phyloP scores from a whole-genome alignment of 108 stramenopile genomes.

The Skeletonema marinoi region DNA sequence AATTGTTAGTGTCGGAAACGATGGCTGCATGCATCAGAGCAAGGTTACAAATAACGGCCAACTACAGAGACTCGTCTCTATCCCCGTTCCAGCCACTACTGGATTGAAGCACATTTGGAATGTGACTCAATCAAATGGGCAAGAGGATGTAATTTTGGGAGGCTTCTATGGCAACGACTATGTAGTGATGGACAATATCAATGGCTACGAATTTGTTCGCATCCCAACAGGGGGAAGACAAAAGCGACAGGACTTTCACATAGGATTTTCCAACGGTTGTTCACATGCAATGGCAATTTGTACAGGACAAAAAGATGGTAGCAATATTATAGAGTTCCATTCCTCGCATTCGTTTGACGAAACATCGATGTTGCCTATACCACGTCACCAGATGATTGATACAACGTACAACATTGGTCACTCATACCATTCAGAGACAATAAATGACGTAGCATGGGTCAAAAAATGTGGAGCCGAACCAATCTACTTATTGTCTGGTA shows the following conservation, averaged over 20 bases:
- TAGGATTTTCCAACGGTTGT: constrained; percentile 3
- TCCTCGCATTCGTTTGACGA: constrained; percentile 8
- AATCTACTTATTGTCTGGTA: constrained; percentile 60
- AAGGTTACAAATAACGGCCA: constrained; percentile 10
- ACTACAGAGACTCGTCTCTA: constrained; percentile 24
- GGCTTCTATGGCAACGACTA: constrained; percentile 75
- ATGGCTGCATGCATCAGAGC: constrained; percentile 65
- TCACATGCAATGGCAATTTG: constrained; percentile 42
- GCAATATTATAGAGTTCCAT: constrained; percentile 41
- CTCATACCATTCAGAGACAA: constrained; percentile 63
- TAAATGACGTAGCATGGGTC: constrained; percentile 65
- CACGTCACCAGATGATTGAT: background rate
- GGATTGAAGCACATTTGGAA: constrained; percentile 51
- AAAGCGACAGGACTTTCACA: constrained; percentile 37
- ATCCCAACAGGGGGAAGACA: constrained; percentile 75
- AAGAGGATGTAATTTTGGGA: constrained; percentile 42
- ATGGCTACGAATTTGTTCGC: constrained; percentile 67
- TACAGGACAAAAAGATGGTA: constrained; percentile 40
- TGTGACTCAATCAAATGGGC: constrained; percentile 16
- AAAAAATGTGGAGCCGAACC: constrained; percentile 1
- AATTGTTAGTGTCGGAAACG: constrained; percentile 73
- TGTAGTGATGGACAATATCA: constrained; percentile 51
- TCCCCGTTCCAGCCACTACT: constrained; percentile 36
- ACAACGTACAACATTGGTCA: constrained; percentile 29
- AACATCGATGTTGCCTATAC: background rate